Evolutionary conservation across 768 basidiomycete species (phyloP), one percentile per base, ranked within the genome.

Genomic region (Infundibulicybe gibba): DNA sequence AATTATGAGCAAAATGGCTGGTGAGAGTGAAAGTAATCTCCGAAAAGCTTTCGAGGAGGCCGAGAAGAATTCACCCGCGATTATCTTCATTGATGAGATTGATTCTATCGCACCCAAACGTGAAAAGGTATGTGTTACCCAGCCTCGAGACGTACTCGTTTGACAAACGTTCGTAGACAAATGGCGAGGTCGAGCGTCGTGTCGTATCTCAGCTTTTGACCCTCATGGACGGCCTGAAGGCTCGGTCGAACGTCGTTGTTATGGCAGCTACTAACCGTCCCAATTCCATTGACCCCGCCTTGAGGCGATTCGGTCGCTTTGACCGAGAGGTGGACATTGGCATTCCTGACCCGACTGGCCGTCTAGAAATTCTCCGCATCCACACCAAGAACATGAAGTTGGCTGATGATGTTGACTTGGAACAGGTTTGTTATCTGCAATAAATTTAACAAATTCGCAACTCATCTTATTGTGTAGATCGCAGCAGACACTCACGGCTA

Each of bases 351-450:
- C 97, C 97, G 0, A 98, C 95, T 49, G 97, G 97, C 46, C 95
- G 97, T 69, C 83, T 98, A 39, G 97, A 99, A 65, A 99, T 98
- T 61, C 86, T 98, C 51, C 90, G 95, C 44, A 98, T 99, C 51
- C 97, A 98, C 77, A 98, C 97, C 48, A 98, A 98, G 85, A 98
- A 99, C 74, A 98, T 99, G 97, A 99, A 98, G 70, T 77, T 98
- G 41, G 81, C 68, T 19, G 94, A 98, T 47, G 95, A 98, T 55
- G 97, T 98, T 32, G 97, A 99, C 61, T 82, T 98, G 49, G 97
- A 99, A 67, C 91, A 93, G 75, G 89, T 86, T 57, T 49, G 63
- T 55, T 6, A 15, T 41, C 3, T 3, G 17, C 1, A 31, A 43
- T 41, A 5, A 8, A 6, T 30, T 2, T n/a, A 6, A 40, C 33